phyloP scores from a whole-genome alignment of 257 asterid genomes.

The Nicotiana obtusifolia region DNA sequence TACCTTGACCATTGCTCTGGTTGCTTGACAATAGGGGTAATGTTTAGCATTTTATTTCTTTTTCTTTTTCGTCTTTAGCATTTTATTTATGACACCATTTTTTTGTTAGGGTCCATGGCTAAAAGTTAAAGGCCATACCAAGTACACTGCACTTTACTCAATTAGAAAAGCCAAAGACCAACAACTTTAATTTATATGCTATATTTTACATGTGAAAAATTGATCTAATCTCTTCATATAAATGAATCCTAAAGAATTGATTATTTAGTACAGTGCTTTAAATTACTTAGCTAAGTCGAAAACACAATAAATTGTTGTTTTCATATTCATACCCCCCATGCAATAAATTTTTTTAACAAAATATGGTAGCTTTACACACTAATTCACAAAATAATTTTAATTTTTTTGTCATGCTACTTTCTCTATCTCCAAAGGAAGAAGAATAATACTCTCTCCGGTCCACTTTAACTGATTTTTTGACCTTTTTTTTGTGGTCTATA shows the following conservation, averaged over 20 bases:
- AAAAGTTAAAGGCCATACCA: constrained; percentile 5
- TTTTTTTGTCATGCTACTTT: background rate
- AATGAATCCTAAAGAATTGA: background rate
- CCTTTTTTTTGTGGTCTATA: too few relatives aligned
- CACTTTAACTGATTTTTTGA: too few relatives aligned
- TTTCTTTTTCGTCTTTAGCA: background rate
- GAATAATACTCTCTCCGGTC: too few relatives aligned
- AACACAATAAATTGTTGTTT: background rate
- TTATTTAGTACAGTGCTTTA: background rate
- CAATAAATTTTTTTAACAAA: too few relatives aligned
- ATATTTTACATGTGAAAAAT: background rate
- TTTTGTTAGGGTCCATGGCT: background rate
- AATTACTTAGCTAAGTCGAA: background rate
- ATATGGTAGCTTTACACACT: background rate
- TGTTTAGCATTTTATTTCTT: background rate
- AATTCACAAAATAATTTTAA: background rate
- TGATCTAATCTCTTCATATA: background rate
- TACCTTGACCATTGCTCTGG: constrained; percentile 5
- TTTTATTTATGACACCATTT: background rate
- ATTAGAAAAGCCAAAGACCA: background rate
- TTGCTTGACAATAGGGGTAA: constrained; percentile 4
- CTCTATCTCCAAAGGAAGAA: background rate
- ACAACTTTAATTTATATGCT: background rate
- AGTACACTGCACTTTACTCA: constrained; percentile 3
- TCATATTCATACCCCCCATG: background rate